Conservation (phyloP, 805 yeast species). For the Saccharomycopsis babjevae region DNA sequence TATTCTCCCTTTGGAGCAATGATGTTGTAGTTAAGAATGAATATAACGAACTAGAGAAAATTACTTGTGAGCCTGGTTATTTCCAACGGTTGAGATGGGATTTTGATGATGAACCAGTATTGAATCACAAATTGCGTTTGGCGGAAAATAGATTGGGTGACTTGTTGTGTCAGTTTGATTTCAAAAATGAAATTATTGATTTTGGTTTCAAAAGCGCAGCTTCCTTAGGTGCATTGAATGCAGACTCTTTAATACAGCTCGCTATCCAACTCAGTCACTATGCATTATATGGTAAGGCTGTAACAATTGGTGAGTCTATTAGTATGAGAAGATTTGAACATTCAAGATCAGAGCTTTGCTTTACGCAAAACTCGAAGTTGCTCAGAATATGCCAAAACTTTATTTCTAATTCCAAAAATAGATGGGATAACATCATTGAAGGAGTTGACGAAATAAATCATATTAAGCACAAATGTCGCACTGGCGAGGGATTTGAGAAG, state of each 20-base stretch:
- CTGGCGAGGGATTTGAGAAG: slow-evolving; percentile 62
- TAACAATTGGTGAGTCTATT: slow-evolving; percentile 85
- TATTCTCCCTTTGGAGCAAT: slow-evolving; percentile 29
- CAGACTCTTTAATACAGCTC: slow-evolving; percentile 86
- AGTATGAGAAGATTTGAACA: slow-evolving; percentile 60
- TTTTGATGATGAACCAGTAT: slow-evolving; percentile 6
- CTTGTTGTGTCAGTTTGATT: slow-evolving; percentile 70
- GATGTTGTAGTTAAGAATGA: slow-evolving; percentile 17
- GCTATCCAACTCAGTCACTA: slow-evolving; percentile 86
- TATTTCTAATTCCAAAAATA: slow-evolving; percentile 41
- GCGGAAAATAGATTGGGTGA: slow-evolving; percentile 87
- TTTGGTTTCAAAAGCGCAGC: slow-evolving; percentile 65
- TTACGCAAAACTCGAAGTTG: slow-evolving; percentile 48
- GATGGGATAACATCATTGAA: slow-evolving; percentile 34
- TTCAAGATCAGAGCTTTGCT: slow-evolving; percentile 60
- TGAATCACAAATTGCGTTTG: slow-evolving; percentile 40
- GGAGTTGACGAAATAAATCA: slow-evolving; percentile 13
- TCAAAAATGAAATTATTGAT: slow-evolving; percentile 52
- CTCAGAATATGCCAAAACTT: slow-evolving; percentile 48
- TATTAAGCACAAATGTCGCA: slow-evolving; percentile 4
- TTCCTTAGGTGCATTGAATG: slow-evolving; percentile 69
- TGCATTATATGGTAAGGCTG: slow-evolving; percentile 82
- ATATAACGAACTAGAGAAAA: slow-evolving; percentile 1
- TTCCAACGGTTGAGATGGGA: slow-evolving; percentile 11
- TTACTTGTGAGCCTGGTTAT: not conserved